These are phyloP conservation scores for Avena eriantha DNA, from an alignment of 176 grass and related monocot genomes.

Conservation along the genomic window DNA sequence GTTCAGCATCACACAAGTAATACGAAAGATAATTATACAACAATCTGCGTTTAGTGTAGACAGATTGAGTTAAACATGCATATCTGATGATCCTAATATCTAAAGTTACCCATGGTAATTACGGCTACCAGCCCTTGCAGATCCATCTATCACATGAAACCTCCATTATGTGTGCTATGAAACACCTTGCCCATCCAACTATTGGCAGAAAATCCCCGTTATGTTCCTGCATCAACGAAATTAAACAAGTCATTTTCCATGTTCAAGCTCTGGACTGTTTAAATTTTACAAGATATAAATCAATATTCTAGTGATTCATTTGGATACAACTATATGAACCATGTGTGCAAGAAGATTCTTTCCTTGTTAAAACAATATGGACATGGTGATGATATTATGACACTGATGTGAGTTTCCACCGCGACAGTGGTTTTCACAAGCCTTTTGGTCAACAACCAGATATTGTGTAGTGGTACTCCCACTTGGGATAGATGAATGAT, in stretches of 20 bases:
- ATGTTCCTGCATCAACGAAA: slow-evolving; percentile 41
- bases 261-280: slow-evolving; percentile 1
- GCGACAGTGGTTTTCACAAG: not conserved
- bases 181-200: slow-evolving; percentile 39
- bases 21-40: slow-evolving; percentile 34
- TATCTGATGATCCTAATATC: slow-evolving; percentile 42
- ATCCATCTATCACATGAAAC: slow-evolving; percentile 21
- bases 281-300: slow-evolving; percentile 12
- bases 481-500: not conserved
- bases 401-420: slow-evolving; percentile 3
- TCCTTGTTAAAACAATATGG: slow-evolving; percentile 6
- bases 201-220: not conserved
- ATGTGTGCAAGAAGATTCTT: not conserved
- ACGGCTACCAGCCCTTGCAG: slow-evolving; percentile 13
- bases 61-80: slow-evolving; percentile 15
- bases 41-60: slow-evolving; percentile 22
- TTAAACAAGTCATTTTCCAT: slow-evolving; percentile 30
- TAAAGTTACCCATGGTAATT: slow-evolving; percentile 32
- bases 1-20: slow-evolving; percentile 8
- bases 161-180: slow-evolving; percentile 31
- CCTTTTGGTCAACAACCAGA: slow-evolving; percentile 12
- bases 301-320: not conserved
- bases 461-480: not conserved
- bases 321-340: not conserved
- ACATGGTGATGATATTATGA: not conserved